Percentiles rank a stretch among this genome's conserved stretches.
Evolutionary conservation across 345 rosid genomes (phyloP).

Genomic region (Gossypium mustelinum): DNA sequence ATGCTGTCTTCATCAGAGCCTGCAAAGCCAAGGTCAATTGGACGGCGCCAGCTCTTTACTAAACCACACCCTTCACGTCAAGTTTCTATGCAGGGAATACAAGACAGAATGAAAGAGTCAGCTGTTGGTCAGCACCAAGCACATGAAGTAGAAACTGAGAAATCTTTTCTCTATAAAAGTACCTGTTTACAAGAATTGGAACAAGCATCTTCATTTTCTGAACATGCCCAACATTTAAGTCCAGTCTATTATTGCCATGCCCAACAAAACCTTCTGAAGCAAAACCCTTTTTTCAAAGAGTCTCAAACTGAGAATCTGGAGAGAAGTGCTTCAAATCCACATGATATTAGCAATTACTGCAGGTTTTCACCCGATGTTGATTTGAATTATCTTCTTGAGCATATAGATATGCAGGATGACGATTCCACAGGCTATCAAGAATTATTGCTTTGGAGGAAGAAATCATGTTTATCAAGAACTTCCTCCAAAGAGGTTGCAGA

Average conservation of each 20-base stretch:
- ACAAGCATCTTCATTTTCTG: constrained; percentile 70
- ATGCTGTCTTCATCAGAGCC: constrained; percentile 84
- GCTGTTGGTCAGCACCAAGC: constrained; percentile 32
- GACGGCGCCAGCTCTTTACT: constrained; percentile 83
- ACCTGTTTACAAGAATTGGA: constrained; percentile 58
- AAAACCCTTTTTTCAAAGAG: constrained; percentile 30
- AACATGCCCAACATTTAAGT: constrained; percentile 61
- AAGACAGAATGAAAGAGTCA: constrained; percentile 22
- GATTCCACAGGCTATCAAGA: constrained; percentile 60
- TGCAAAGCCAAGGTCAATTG: constrained; percentile 60
- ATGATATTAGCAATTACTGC: constrained; percentile 28
- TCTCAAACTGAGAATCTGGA: constrained; percentile 27
- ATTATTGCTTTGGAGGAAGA: constrained; percentile 66
- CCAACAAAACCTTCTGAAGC: constrained; percentile 19
- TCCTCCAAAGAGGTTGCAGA: constrained; percentile 40
- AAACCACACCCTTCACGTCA: constrained; percentile 71
- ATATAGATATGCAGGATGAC: constrained; percentile 48
- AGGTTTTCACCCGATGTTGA: constrained; percentile 38
- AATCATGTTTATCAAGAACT: constrained; percentile 31
- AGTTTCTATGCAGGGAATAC: constrained; percentile 31
- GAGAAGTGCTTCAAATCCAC: constrained; percentile 27
- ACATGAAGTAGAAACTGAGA: constrained; percentile 35
- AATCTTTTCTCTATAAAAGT: constrained; percentile 44
- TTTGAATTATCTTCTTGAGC: constrained; percentile 64
- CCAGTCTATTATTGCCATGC: constrained; percentile 49